phyloP scores from a whole-genome alignment of 1,284 basidiomycete genomes.

The Anthracocystis walkeri region DNA sequence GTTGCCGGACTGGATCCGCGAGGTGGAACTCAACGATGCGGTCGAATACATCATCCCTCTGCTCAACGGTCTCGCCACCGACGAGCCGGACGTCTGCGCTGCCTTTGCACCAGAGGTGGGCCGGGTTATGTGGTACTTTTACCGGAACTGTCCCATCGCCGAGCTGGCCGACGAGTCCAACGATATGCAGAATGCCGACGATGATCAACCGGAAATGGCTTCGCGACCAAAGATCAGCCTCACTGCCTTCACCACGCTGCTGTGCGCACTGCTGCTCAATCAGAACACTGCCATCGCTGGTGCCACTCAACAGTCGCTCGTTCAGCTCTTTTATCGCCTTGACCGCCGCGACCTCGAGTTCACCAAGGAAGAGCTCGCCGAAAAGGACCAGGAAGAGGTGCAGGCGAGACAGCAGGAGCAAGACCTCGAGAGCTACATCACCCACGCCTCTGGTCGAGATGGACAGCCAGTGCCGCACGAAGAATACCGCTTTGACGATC shows the following conservation, averaged over 20 bases:
- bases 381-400: slow-evolving; percentile 20
- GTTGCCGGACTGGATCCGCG: slow-evolving; percentile 67
- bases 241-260: slow-evolving; percentile 88
- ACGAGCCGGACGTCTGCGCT: slow-evolving; percentile 92
- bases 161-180: slow-evolving; percentile 46
- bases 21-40: slow-evolving; percentile 81
- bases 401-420: slow-evolving; percentile 26
- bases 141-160: slow-evolving; percentile 75
- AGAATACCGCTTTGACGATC: slow-evolving; percentile 59
- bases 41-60: slow-evolving; percentile 94
- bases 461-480: slow-evolving; percentile 60
- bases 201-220: slow-evolving; percentile 46
- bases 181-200: slow-evolving; percentile 41
- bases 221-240: slow-evolving; percentile 76
- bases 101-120: slow-evolving; percentile 86
- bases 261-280: slow-evolving; percentile 87
- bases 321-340: slow-evolving; percentile 78
- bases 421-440: slow-evolving; percentile 50
- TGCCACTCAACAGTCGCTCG: slow-evolving; percentile 80
- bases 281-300: slow-evolving; percentile 80
- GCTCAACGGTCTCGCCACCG: slow-evolving; percentile 85
- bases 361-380: slow-evolving; percentile 41
- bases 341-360: slow-evolving; percentile 42
- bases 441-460: slow-evolving; percentile 64
- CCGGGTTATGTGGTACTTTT: slow-evolving; percentile 92